Base-by-base conservation (phyloP, 73 alveolate species). In the Tetrahymena borealis region DNA sequence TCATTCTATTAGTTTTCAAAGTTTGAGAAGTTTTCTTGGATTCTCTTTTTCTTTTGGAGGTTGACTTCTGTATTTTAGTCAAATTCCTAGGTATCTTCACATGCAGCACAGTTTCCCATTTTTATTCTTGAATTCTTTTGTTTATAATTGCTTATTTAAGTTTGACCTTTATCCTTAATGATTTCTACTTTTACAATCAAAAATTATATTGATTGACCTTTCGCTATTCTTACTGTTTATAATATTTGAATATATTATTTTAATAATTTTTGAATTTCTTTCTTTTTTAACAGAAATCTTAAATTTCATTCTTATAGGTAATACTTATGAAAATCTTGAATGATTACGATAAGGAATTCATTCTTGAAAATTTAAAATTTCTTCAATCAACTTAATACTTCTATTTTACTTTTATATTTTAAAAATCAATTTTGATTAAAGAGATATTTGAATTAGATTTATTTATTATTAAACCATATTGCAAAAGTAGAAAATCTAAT, bases 21-120 rank as follows among this genome's bases (percentile, higher is more conserved):
- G 11, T 38, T 36, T 79, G n/a, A 36, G 20, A 79, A 79, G 20
- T 79, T 36, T 36, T 38, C 40, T 38, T 36, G 28, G 43, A 38
- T 79, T 38, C 40, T 85, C 95, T 93, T 91, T 78, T 92, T 41
- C 43, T 78, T 38, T 78, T 90, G 40, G 91, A 60, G 85, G 31
- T 60, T 60, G 37, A 60, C 93, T 20, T 39, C 93, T 40, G 90
- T 85, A 36, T 79, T 79, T 79, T 33, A 36, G 35, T 93, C 95
- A 85, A 79, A 85, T 18, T 40, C 78, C 31, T 91, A 32, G n/a
- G 95, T 91, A 85, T 93, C 95, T 18, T 93, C 95, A 40, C 95
- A 93, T 37, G 93, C 91, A 39, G 95, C 95, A 93, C 95, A 93
- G 78, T 93, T 93, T 28, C 95, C 95, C 95, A 93, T 93, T 37